phyloP scores from a whole-genome alignment of 75 land plant species.

The Pinus taeda region DNA sequence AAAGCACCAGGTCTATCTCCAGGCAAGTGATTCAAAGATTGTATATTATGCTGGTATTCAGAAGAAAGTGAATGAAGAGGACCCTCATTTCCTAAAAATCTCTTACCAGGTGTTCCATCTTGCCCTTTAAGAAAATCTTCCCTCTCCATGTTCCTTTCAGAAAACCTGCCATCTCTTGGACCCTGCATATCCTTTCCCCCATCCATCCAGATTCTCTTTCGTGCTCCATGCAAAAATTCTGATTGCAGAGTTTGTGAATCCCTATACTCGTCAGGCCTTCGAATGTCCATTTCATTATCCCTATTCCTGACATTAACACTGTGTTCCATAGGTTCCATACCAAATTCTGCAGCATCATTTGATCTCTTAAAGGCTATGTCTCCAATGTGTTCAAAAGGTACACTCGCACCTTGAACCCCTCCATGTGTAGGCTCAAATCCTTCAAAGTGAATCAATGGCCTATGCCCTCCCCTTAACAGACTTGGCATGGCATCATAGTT shows the following conservation, averaged over 20 bases:
- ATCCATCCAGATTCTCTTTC: conserved; percentile 5
- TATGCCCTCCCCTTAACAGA: background rate
- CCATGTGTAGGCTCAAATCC: conserved; percentile 2
- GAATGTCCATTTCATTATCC: background rate
- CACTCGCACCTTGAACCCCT: background rate
- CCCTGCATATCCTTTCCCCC: background rate
- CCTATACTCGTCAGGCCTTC: background rate
- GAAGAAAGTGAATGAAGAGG: background rate
- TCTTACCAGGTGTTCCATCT: background rate
- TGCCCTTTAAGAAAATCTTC: too few relatives aligned
- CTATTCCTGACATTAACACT: background rate
- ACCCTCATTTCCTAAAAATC: conserved; percentile 2
- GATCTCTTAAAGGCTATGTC: background rate
- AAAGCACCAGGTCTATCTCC: background rate
- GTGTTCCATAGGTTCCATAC: background rate
- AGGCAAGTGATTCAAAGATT: background rate
- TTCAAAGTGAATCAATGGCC: background rate
- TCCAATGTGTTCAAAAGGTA: background rate
- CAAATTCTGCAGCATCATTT: background rate
- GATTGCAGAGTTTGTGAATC: background rate
- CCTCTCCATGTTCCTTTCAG: background rate
- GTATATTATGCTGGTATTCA: background rate
- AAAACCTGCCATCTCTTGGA: background rate
- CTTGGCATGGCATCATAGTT: conserved; percentile 1
- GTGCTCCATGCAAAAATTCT: background rate